These are phyloP conservation scores for Rhododendron mucronatum DNA, from an alignment of 148 eudicot genomes.

Conservation along the genomic window DNA sequence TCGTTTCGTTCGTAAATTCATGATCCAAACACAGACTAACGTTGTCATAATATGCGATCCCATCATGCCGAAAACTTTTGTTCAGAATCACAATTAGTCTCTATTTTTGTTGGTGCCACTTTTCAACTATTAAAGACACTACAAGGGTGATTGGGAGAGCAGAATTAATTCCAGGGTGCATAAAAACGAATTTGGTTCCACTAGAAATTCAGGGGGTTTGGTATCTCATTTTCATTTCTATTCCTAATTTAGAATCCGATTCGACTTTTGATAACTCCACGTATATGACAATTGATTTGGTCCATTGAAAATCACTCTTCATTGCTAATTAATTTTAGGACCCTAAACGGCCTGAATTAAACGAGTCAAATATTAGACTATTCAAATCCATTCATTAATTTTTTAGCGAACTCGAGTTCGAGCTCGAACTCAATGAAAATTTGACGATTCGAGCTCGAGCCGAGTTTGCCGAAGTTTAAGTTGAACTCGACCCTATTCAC, in stretches of 20 bases:
- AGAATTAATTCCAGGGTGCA: background rate
- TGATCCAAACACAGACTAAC: background rate
- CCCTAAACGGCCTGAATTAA: background rate
- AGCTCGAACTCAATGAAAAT: background rate
- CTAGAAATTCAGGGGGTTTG: background rate
- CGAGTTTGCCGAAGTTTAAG: no score
- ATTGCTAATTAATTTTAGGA: background rate
- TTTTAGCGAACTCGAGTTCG: background rate
- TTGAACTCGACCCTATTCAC: no score
- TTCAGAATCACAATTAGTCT: background rate
- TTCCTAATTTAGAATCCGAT: background rate
- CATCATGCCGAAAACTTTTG: background rate
- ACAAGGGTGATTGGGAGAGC: background rate
- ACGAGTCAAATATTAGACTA: background rate
- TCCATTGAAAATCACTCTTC: background rate
- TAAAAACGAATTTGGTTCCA: background rate
- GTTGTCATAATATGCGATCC: background rate
- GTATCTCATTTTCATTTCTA: background rate
- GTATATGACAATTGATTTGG: background rate
- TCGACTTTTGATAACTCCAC: background rate
- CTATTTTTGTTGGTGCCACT: background rate
- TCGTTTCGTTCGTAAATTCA: no score
- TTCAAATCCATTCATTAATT: background rate
- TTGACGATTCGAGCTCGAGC: no score
- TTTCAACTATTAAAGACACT: background rate